These are phyloP conservation scores for Apocynum venetum DNA, from an alignment of 257 asterid genomes.

Conservation along the genomic window DNA sequence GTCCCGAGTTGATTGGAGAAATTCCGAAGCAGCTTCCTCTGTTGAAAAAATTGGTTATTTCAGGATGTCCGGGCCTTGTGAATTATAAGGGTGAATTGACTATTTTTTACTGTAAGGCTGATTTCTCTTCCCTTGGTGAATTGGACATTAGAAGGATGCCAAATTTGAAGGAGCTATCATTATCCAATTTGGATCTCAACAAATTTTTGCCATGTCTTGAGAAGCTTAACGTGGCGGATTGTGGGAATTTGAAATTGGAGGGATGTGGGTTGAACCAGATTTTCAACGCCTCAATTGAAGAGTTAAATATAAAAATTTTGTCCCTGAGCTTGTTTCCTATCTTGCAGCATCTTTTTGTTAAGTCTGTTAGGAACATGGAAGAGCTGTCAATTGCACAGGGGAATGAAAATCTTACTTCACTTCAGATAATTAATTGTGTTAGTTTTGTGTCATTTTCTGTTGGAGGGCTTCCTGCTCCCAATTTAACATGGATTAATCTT, in stretches of 20 bases:
- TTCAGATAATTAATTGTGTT: no score
- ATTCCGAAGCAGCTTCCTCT: constrained; percentile 1
- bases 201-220: neutral
- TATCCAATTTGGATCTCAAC: neutral
- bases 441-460: neutral
- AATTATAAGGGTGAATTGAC: neutral
- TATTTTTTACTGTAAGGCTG: neutral
- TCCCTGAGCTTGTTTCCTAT: no score
- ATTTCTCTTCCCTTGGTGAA: neutral
- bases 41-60: no score
- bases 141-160: neutral
- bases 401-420: no score
- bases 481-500: rapidly evolving
- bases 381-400: no score
- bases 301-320: no score
- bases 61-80: neutral
- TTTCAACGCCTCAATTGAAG: no score
- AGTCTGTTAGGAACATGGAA: no score
- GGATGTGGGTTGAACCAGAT: no score
- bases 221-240: neutral
- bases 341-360: no score
- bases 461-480: neutral
- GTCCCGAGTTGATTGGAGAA: constrained; percentile 9
- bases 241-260: neutral
- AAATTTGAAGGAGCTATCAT: constrained; percentile 5